Evolutionary conservation across 768 basidiomycete species (phyloP).

Genomic region (Mycena indigotica): DNA sequence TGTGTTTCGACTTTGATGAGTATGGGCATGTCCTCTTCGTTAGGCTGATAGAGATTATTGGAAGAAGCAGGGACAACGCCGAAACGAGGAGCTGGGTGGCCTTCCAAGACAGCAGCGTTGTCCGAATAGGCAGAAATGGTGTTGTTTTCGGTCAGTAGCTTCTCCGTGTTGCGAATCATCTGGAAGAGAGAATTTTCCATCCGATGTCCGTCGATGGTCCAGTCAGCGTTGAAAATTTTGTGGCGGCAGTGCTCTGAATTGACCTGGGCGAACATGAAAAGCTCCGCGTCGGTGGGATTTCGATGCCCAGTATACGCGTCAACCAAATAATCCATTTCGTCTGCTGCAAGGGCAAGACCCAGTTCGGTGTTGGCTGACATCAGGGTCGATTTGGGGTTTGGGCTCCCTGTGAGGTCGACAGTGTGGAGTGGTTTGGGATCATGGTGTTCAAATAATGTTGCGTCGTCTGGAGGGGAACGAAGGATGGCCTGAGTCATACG

Average conservation of each 20-base stretch:
- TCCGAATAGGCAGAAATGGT: conserved; percentile 98
- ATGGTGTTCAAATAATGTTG: conserved; percentile 60
- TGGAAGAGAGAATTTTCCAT: conserved; percentile 81
- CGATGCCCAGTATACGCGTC: conserved; percentile 86
- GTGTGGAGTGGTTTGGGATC: conserved; percentile 68
- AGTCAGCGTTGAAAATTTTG: conserved; percentile 98
- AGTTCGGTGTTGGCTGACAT: conserved; percentile 77
- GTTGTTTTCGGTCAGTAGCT: conserved; percentile 55
- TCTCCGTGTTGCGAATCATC: conserved; percentile 97
- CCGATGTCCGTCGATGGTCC: conserved; percentile 78
- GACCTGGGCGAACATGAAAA: conserved; percentile 99
- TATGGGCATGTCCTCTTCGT: conserved; percentile 77
- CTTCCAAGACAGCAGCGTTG: conserved; percentile 93
- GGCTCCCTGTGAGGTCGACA: conserved; percentile 57
- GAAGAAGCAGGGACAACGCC: conserved; percentile 42
- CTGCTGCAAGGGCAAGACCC: conserved; percentile 85
- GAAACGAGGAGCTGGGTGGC: conserved; percentile 76
- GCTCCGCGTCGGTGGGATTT: conserved; percentile 94
- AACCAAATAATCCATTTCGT: conserved; percentile 92
- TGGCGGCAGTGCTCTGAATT: conserved; percentile 99
- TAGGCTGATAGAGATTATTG: conserved; percentile 54
- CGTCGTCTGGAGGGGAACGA: conserved; percentile 57
- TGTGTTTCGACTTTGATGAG: conserved; percentile 99
- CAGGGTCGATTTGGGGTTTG: conserved; percentile 60
- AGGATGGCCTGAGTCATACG: conserved; percentile 92